phyloP scores from a whole-genome alignment of 2,329 filamentous ascomycete species.

The Metarhizium anisopliae region DNA sequence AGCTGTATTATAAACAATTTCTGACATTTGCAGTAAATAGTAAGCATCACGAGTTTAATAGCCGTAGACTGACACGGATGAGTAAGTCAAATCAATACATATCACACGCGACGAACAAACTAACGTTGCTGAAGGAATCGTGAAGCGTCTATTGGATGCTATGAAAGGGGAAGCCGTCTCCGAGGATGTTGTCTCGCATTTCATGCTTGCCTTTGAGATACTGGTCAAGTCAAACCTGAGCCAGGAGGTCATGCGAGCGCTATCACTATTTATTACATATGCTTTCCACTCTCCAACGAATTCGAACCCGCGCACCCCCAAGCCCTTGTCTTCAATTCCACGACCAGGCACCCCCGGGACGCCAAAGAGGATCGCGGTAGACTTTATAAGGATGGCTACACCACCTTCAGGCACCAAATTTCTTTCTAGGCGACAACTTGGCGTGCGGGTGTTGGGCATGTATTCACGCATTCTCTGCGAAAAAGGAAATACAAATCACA shows the following conservation, averaged over 20 bases:
- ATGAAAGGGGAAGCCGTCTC: constrained; percentile 77
- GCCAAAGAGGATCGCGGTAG: constrained; percentile 27
- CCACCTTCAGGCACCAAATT: constrained; percentile 24
- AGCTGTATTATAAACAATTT: constrained; percentile 90
- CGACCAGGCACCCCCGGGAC: constrained; percentile 32
- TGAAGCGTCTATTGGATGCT: constrained; percentile 82
- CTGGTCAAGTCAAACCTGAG: constrained; percentile 75
- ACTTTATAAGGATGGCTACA: constrained; percentile 19
- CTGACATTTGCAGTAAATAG: constrained; percentile 79
- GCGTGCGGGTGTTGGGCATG: constrained; percentile 65
- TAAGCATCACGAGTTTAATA: constrained; percentile 88
- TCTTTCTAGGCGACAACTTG: constrained; percentile 60
- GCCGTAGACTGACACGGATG: constrained; percentile 79
- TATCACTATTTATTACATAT: constrained; percentile 90
- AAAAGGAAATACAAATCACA: constrained; percentile 55
- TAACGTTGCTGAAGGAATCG: constrained; percentile 55
- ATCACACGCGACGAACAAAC: not conserved
- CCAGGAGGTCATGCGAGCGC: constrained; percentile 73
- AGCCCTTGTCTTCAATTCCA: constrained; percentile 28
- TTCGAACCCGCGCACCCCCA: constrained; percentile 43
- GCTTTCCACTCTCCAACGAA: constrained; percentile 58
- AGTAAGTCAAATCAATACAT: constrained; percentile 44
- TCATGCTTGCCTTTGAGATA: constrained; percentile 69
- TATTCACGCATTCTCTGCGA: constrained; percentile 73
- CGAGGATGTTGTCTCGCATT: constrained; percentile 62